Base-by-base conservation (phyloP, 805 yeast species). In the Starmera amethionina region DNA sequence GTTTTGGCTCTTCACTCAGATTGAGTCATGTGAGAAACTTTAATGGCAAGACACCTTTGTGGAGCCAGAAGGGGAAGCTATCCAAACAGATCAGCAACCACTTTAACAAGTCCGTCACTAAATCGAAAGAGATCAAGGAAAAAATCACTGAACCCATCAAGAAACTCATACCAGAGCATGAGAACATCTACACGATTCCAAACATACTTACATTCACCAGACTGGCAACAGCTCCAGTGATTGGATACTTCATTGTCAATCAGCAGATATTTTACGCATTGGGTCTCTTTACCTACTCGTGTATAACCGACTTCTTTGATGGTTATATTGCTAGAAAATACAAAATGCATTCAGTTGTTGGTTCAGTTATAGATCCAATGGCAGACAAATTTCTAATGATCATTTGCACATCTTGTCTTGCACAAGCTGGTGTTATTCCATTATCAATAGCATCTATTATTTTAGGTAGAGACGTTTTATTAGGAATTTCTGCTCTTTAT, bases 311-410 rank as follows among this genome's bases (percentile, higher is more conserved):
- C 58, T 81, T 85, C 46, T 62, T 89, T 18, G 99, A 93, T 59
- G 99, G 99, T 0, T 84, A 63, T 53, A 76, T 94, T 46, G 99
- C 99, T 5, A 69, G 99, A 41, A 73, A 63, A 44, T 90, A 61
- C 65, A 78, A 86, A 41, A 66, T 82, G 71, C 73, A 77, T 51
- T 79, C 96, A 1, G 80, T 84, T 2, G 73, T 88, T 7, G 99
- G 99, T 0, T 81, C 96, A 0, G 79, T 93, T 13, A 66, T 94
- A 30, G 99, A 93, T 54, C 99, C 99, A 0, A 70, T 87, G 64
- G 99, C 98, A 0, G 99, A 93, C 57, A 93, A 93, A 57, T 67
- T 83, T 13, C 67, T 93, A 36, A 88, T 93, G 96, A 72, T 90
- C 16, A 76, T 84, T 0, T 77, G 95, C 39, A 89, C 97, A 0